A percentile compares a stretch with the other conserved stretches of the same genome.
phyloP scores from a whole-genome alignment of 2,329 filamentous ascomycete species.

The Exophiala aquamarina region DNA sequence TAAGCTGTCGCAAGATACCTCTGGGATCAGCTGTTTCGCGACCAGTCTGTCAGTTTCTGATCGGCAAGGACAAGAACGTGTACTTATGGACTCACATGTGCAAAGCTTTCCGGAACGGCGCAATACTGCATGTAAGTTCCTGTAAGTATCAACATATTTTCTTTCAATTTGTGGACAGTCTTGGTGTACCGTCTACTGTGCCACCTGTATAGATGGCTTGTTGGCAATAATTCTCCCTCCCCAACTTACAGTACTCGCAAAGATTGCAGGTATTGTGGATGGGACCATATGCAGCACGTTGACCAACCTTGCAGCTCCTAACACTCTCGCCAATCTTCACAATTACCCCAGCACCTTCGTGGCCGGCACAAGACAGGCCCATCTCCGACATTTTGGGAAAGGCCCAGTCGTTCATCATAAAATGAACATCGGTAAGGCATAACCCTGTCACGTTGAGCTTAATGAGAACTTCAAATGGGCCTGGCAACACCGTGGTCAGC shows the following conservation, averaged over 20 bases:
- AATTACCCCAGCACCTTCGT: constrained; percentile 47
- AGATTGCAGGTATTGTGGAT: constrained; percentile 35
- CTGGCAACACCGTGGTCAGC: constrained; percentile 29
- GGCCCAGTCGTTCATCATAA: constrained; percentile 40
- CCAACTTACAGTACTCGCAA: constrained; percentile 36
- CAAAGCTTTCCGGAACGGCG: constrained; percentile 3
- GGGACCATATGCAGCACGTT: constrained; percentile 40
- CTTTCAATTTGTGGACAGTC: not conserved
- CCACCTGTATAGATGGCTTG: constrained; percentile 11
- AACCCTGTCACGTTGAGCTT: constrained; percentile 58
- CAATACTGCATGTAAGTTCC: constrained; percentile 49
- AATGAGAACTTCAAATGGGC: constrained; percentile 55
- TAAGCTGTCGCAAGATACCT: constrained; percentile 4
- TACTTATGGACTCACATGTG: constrained; percentile 1
- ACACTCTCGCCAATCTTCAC: constrained; percentile 46
- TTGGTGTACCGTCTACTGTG: constrained; percentile 12
- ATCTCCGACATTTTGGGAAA: constrained; percentile 14
- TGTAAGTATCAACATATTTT: constrained; percentile 24
- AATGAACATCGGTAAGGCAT: constrained; percentile 58
- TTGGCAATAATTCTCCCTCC: constrained; percentile 9
- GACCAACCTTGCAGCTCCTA: constrained; percentile 42
- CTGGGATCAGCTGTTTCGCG: not conserved
- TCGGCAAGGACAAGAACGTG: not conserved
- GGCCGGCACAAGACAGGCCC: constrained; percentile 37
- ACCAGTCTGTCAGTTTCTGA: constrained; percentile 2